Evolutionary conservation across 1,139 yeast species (phyloP).

Genomic region (Candida sojae): DNA sequence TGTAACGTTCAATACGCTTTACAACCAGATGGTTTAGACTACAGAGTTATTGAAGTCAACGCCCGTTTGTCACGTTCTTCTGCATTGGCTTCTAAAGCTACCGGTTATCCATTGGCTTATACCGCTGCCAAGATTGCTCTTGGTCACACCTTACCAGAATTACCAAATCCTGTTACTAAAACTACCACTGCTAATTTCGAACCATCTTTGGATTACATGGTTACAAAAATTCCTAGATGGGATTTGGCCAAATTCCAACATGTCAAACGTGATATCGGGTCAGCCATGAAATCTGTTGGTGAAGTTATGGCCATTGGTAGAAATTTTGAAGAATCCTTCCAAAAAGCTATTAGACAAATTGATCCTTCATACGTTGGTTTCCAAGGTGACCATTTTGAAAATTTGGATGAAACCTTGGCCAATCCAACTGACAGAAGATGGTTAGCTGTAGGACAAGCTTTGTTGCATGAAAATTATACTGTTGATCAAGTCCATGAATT

Average conservation of each 20-base stretch:
- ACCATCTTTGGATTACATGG: slow-evolving; percentile 95
- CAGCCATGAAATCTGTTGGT: slow-evolving; percentile 98
- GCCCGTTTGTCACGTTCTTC: slow-evolving; percentile 97
- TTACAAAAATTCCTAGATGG: slow-evolving; percentile 99
- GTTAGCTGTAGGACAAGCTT: slow-evolving; percentile 97
- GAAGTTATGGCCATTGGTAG: slow-evolving; percentile 99
- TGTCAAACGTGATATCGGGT: slow-evolving; percentile 61
- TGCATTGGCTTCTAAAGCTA: slow-evolving; percentile 97
- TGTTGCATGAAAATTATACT: slow-evolving; percentile 73
- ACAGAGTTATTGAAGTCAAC: slow-evolving; percentile 95
- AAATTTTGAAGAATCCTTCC: slow-evolving; percentile 97
- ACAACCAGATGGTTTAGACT: slow-evolving; percentile 93
- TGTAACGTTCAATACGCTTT: slow-evolving; percentile 98
- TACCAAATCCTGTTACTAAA: slow-evolving; percentile 95
- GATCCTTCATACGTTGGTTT: slow-evolving; percentile 90
- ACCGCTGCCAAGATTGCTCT: slow-evolving; percentile 94
- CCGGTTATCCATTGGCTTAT: slow-evolving; percentile 97
- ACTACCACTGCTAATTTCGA: slow-evolving; percentile 96
- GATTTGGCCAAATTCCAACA: slow-evolving; percentile 96
- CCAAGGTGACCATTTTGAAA: slow-evolving; percentile 53
- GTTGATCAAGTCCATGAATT: slow-evolving; percentile 91
- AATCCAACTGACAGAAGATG: slow-evolving; percentile 84
- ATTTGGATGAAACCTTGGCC: slow-evolving; percentile 3
- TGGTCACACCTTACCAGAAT: slow-evolving; percentile 81
- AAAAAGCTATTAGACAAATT: slow-evolving; percentile 95